Conservation (phyloP, 2,329 filamentous ascomycete genomes). For the Mariannaea elegans region DNA sequence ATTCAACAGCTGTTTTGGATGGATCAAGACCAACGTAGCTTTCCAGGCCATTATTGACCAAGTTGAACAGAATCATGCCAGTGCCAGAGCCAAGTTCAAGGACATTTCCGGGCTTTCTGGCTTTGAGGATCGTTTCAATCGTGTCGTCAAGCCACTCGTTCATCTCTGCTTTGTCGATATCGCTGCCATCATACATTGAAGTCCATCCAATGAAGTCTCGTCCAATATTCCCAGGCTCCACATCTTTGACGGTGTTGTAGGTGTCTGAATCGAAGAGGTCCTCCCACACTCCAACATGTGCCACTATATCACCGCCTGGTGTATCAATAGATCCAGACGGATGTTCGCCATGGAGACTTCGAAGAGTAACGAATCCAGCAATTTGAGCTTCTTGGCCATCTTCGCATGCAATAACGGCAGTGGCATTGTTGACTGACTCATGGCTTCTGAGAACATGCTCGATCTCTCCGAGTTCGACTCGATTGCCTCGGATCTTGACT, state of each 20-base stretch:
- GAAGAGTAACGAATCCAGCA: slow-evolving; percentile 15
- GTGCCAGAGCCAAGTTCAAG: slow-evolving; percentile 44
- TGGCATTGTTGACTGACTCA: slow-evolving; percentile 28
- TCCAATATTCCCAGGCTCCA: slow-evolving; percentile 27
- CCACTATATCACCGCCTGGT: background rate
- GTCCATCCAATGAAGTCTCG: slow-evolving; percentile 44
- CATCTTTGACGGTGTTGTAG: slow-evolving; percentile 26
- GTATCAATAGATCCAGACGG: too few species aligned
- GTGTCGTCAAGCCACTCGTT: slow-evolving; percentile 45
- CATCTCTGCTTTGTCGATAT: slow-evolving; percentile 42
- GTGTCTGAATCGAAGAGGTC: slow-evolving; percentile 26
- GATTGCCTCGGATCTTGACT: background rate
- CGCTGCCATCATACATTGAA: slow-evolving; percentile 43
- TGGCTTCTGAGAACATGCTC: background rate
- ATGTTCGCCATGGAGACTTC: background rate
- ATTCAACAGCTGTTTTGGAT: slow-evolving; percentile 30
- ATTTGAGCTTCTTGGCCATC: slow-evolving; percentile 12
- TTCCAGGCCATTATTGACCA: slow-evolving; percentile 21
- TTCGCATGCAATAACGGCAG: slow-evolving; percentile 19
- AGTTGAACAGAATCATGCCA: slow-evolving; percentile 46
- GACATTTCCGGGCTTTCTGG: slow-evolving; percentile 22
- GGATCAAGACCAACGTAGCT: slow-evolving; percentile 43
- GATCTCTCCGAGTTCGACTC: background rate
- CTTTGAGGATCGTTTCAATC: slow-evolving; percentile 30
- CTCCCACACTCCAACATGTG: slow-evolving; percentile 22